A percentile compares a stretch with the other conserved stretches of the same genome.
phyloP scores from a whole-genome alignment of 2,329 filamentous ascomycete genomes.

The Alternaria atra region DNA sequence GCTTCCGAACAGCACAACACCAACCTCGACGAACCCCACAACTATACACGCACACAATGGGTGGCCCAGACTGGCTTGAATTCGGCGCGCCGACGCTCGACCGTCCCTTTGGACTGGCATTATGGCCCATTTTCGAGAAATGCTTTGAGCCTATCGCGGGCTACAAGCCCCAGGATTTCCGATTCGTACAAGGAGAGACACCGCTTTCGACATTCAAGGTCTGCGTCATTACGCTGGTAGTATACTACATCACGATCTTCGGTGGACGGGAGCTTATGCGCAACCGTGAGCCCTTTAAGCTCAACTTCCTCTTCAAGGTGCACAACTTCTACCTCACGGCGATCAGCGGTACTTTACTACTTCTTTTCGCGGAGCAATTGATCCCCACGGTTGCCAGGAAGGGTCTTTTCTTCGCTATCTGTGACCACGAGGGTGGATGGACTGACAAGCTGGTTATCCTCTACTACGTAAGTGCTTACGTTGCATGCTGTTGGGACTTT shows the following conservation, averaged over 20 bases:
- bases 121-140: constrained; percentile 96
- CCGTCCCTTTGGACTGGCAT: constrained; percentile 85
- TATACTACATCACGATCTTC: constrained; percentile 95
- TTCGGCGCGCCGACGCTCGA: constrained; percentile 79
- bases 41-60: constrained; percentile 53
- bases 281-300: constrained; percentile 82
- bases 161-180: constrained; percentile 86
- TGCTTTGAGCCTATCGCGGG: constrained; percentile 78
- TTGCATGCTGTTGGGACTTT: neutral
- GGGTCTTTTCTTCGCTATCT: constrained; percentile 91
- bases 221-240: constrained; percentile 79
- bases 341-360: constrained; percentile 82
- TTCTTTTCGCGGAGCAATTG: constrained; percentile 89
- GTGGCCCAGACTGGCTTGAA: constrained; percentile 62
- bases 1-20: constrained; percentile 12
- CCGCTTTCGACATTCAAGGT: constrained; percentile 90
- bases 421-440: constrained; percentile 83
- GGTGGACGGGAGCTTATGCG: constrained; percentile 93
- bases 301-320: constrained; percentile 89
- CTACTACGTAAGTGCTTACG: constrained; percentile 81
- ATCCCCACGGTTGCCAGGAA: constrained; percentile 80
- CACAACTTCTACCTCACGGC: constrained; percentile 95
- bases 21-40: constrained; percentile 7
- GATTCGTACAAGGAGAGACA: constrained; percentile 81
- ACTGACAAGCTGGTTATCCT: constrained; percentile 90